These are phyloP conservation scores for Echinosophora koreensis DNA, from an alignment of 306 rosid species.

Conservation along the genomic window DNA sequence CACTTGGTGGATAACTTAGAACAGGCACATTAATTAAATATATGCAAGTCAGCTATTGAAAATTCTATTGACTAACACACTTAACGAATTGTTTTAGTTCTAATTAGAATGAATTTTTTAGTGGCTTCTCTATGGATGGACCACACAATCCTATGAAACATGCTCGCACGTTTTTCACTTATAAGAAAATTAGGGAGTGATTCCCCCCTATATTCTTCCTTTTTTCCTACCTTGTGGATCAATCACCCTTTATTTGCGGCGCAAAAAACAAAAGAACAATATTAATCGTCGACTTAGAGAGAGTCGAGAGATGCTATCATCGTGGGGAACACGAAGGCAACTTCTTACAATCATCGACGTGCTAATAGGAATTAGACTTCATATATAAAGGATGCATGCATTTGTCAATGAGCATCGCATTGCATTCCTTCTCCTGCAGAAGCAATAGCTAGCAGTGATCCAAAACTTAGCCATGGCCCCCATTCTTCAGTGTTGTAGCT, in stretches of 20 bases:
- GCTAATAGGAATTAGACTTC: constrained; percentile 30
- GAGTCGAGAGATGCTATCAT: constrained; percentile 43
- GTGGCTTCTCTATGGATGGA: constrained; percentile 29
- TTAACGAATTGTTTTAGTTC: neutral
- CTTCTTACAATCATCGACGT: neutral
- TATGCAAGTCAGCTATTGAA: constrained; percentile 37
- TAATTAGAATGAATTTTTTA: constrained; percentile 18
- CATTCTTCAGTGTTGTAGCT: constrained; percentile 47
- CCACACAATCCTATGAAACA: constrained; percentile 12
- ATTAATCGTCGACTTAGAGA: constrained; percentile 40
- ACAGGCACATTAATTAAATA: constrained; percentile 37
- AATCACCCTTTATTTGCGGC: neutral
- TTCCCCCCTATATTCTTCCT: neutral
- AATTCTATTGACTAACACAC: constrained; percentile 23
- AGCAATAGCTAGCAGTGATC: constrained; percentile 5
- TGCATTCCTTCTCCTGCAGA: neutral
- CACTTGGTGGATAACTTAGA: constrained; percentile 15
- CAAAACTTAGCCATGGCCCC: constrained; percentile 60
- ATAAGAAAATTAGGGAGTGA: neutral
- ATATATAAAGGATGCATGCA: constrained; percentile 50
- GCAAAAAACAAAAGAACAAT: constrained; percentile 17
- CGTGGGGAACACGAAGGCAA: constrained; percentile 69
- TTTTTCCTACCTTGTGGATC: neutral
- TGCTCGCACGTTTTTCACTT: constrained; percentile 54
- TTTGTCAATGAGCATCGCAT: constrained; percentile 45